Evolutionary conservation across 2,329 filamentous ascomycete species (phyloP), one percentile per base, ranked within the genome.

Genomic region (Daldinia sp.): DNA sequence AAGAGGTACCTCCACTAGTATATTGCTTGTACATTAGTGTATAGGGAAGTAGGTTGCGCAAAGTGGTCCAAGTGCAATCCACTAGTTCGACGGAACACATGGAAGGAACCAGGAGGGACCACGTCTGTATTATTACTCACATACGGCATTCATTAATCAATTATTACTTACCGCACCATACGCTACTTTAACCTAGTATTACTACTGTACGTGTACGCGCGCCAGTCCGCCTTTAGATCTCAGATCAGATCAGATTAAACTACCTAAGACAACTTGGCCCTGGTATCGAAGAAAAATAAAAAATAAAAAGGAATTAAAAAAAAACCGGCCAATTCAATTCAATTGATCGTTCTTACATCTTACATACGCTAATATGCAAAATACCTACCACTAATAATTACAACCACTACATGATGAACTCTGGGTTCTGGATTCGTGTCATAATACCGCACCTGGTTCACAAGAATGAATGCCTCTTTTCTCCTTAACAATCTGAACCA

Each of bases 201-300:
- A 42, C 54, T 46, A 44, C 44, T 20, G 30, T 54, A 54, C 51
- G 33, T 54, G 7, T 54, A 35, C 30, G 18, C 51, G 33, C 51
- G 51, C 33, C 51, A 35, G n/a, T 37, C 48, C 55, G 56, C 33
- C 50, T 54, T 62, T 60, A 70, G 68, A 70, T 70, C 68, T 70
- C 55, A 68, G 68, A 70, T 70, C 65, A 60, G 68, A 70, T 70
- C 68, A 60, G 65, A 61, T 68, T 63, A 41, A 35, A 30, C 35
- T 39, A 39, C 30, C 59, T 65, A 33, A 33, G 30, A 6, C 56
- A 63, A 55, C 28, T 63, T 30, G 28, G 41, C 65, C 65, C 65
- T 53, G 54, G 62, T 53, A 50, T 50, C 18, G 10, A 35, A 35
- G 10, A 9, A 35, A 35, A 6, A 35, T 35, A 35, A 44, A 55